Evolutionary conservation across 352 stramenopile species (phyloP).

Genomic region (Globisporangium splendens): DNA sequence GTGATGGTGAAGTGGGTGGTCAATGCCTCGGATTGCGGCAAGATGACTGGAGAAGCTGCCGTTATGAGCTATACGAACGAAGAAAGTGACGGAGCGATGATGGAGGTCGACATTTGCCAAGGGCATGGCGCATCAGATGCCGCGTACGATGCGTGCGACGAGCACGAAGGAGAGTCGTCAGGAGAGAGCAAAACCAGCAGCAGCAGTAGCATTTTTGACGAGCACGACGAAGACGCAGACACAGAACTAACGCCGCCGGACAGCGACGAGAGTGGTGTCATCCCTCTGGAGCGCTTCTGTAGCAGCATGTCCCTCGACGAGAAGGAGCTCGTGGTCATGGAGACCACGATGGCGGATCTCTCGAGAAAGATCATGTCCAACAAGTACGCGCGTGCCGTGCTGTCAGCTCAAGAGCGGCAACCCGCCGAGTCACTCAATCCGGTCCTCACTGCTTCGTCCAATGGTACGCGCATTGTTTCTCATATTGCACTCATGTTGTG

Average conservation of each 20-base stretch:
- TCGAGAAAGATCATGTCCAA: slow-evolving; percentile 8
- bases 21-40: no score
- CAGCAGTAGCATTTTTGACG: background rate
- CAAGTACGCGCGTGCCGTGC: slow-evolving; percentile 5
- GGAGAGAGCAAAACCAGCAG: background rate
- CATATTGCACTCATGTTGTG: background rate
- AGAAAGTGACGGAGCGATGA: background rate
- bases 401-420: slow-evolving; percentile 3
- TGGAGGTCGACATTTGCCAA: background rate
- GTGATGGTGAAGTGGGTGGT: no score
- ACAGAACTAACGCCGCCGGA: background rate
- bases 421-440: background rate
- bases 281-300: background rate
- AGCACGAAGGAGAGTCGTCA: background rate
- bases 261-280: background rate
- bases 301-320: slow-evolving; percentile 6
- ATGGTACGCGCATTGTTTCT: slow-evolving; percentile 2
- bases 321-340: background rate
- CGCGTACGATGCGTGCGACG: background rate
- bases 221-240: background rate
- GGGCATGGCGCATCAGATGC: background rate
- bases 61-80: no score
- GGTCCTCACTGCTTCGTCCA: background rate
- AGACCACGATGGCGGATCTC: background rate
- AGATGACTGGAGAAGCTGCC: background rate